A percentile compares a stretch with the other conserved stretches of the same genome.
phyloP scores from a whole-genome alignment of 2,329 filamentous ascomycete genomes.

The Nemania diffusa region DNA sequence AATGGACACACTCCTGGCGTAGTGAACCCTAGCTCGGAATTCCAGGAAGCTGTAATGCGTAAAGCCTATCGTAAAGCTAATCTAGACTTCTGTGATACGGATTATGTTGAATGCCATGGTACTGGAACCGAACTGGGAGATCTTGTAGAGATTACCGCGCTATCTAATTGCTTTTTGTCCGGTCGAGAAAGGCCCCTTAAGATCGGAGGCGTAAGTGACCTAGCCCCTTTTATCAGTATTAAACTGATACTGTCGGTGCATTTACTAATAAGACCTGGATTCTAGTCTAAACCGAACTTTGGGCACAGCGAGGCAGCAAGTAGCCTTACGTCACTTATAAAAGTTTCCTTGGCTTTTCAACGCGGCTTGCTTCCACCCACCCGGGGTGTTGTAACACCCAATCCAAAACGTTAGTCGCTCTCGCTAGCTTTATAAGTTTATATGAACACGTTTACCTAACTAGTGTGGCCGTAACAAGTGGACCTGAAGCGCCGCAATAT shows the following conservation, averaged over 20 bases:
- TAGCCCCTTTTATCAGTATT: neutral
- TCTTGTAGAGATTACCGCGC: neutral
- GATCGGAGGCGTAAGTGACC: conserved; percentile 1
- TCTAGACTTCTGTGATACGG: conserved; percentile 40
- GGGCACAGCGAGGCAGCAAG: conserved; percentile 23
- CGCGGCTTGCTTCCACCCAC: conserved; percentile 4
- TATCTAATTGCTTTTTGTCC: neutral
- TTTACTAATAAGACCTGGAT: neutral
- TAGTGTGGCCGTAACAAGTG: neutral
- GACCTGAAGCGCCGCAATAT: neutral
- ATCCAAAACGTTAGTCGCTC: conserved; percentile 9
- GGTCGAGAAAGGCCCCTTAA: neutral
- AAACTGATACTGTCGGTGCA: neutral
- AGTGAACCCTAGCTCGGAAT: conserved; percentile 23
- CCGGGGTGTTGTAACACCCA: neutral
- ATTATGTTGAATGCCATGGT: conserved; percentile 48
- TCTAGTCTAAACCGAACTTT: conserved; percentile 11
- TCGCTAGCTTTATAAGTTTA: neutral
- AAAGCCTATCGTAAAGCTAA: conserved; percentile 50
- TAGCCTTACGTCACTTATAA: conserved; percentile 12
- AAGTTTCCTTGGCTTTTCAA: neutral
- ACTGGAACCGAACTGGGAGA: conserved; percentile 37
- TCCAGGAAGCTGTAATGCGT: conserved; percentile 51
- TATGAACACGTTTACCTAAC: neutral
- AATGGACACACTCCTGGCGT: neutral